Percentiles rank a stretch among this genome's conserved stretches.
phyloP scores from a whole-genome alignment of 2,329 filamentous ascomycete genomes.

The Colletotrichum gigasporum region DNA sequence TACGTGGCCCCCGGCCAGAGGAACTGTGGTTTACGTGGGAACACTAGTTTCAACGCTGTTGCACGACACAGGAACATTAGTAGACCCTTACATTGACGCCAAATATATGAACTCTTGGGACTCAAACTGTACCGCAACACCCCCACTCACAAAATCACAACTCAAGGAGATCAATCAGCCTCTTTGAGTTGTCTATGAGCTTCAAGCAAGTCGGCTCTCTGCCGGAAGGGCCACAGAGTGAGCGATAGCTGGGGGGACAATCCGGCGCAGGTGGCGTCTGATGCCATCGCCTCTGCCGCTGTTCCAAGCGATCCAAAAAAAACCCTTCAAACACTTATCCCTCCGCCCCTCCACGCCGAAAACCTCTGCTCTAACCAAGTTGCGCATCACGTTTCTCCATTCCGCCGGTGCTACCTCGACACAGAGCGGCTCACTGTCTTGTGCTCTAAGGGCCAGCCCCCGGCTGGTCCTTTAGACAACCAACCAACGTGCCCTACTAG shows the following conservation, averaged over 20 bases:
- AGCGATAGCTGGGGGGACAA: not conserved
- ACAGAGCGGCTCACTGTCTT: no score
- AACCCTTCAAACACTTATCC: not conserved
- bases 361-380: not conserved
- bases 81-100: no score
- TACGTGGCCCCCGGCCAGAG: no score
- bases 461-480: no score
- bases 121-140: no score
- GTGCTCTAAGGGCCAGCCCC: no score
- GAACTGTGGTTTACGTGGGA: no score
- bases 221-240: not conserved
- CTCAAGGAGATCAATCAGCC: not conserved
- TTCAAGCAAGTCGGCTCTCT: not conserved
- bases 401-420: not conserved
- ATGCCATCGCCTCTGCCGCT: not conserved
- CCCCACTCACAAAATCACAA: no score
- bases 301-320: not conserved
- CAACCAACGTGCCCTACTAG: no score
- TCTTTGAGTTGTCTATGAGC: not conserved
- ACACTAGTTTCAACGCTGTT: no score
- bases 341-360: not conserved
- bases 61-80: no score
- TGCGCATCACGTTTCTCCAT: not conserved
- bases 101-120: no score
- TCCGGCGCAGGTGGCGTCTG: not conserved